Percentiles rank a stretch among this genome's conserved stretches.
phyloP scores from a whole-genome alignment of 2,329 filamentous ascomycete genomes.

The Clarireedia monteithiana region DNA sequence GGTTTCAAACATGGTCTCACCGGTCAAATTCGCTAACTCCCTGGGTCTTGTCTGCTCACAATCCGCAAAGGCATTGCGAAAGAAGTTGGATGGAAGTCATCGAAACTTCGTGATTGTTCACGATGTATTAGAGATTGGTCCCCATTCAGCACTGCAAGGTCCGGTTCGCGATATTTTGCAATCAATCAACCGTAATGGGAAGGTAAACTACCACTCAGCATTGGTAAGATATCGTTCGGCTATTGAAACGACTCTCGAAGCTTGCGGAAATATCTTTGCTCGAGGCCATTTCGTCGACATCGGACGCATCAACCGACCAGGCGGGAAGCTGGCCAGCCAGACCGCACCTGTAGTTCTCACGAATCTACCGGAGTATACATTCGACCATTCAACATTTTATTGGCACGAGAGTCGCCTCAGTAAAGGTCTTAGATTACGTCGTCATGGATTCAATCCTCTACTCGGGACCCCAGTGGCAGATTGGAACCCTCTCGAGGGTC shows the following conservation, averaged over 20 bases:
- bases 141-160: slow-evolving; percentile 10
- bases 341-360: slow-evolving; percentile 23
- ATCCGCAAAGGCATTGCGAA: not conserved
- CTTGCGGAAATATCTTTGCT: not conserved
- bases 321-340: not conserved
- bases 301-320: slow-evolving; percentile 2
- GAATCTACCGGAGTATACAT: slow-evolving; percentile 44
- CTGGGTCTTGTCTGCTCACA: not conserved
- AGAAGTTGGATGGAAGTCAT: slow-evolving; percentile 1
- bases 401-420: slow-evolving; percentile 46
- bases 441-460: slow-evolving; percentile 33
- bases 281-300: slow-evolving; percentile 5
- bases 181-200: not conserved
- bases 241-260: not conserved
- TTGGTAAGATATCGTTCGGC: slow-evolving; percentile 3
- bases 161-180: not conserved
- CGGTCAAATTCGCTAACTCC: slow-evolving; percentile 33
- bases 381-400: slow-evolving; percentile 43
- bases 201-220: not conserved
- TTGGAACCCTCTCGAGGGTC: slow-evolving; percentile 15
- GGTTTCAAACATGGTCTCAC: slow-evolving; percentile 37
- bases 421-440: slow-evolving; percentile 35
- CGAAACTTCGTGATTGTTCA: not conserved
- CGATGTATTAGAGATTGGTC: slow-evolving; percentile 12
- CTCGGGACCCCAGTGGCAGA: slow-evolving; percentile 24